Base-by-base conservation (phyloP, 208 protist species). In the Trypanosomatidae sp. region DNA sequence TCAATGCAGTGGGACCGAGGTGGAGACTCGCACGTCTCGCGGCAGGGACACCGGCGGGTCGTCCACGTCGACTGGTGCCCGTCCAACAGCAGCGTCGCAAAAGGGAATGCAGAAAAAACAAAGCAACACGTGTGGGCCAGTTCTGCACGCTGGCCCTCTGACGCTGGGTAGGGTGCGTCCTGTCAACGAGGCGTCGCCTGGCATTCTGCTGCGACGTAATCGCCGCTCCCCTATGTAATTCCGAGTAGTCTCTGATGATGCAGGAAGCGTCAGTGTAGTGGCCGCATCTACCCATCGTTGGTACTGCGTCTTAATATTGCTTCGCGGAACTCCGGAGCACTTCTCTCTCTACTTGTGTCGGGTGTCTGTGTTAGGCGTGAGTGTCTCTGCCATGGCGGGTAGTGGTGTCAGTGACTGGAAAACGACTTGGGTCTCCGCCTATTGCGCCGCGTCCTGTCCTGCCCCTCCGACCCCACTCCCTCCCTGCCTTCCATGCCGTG, bases 161-260 rank as follows among this genome's bases (percentile, higher is more conserved):
- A 75, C 71, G 56, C 60, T 76, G 30, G 77, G 77, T 41, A 53
- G 64, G 9, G 77, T 85, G 62, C 73, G 65, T 33, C 77, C 77
- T 5, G 80, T 83, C 10, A 82, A 88, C 41, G 80, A 83, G 53
- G 60, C 74, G n/a, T 85, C 77, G 6, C 70, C 83, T 1, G 80
- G 80, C 25, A 83, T 83, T 52, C 66, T 71, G 25, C 70, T 79
- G 19, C 73, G 74, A 17, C 43, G 71, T 3, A 33, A 75, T 8
- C 50, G 28, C 33, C 46, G 52, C 25, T 2, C 50, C 3, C 64
- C 56, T 10, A 19, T 17, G 41, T 73, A 53, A 64, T 46, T 13
- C 36, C 17, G 30, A 28, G 33, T 15, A 70, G 5, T 17, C 6
- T 43, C 52, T 46, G 39, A 13, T 17, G 10, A 46, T 25, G 8